phyloP scores from a whole-genome alignment of 345 rosid species.

The Cardiospermum halicacabum region DNA sequence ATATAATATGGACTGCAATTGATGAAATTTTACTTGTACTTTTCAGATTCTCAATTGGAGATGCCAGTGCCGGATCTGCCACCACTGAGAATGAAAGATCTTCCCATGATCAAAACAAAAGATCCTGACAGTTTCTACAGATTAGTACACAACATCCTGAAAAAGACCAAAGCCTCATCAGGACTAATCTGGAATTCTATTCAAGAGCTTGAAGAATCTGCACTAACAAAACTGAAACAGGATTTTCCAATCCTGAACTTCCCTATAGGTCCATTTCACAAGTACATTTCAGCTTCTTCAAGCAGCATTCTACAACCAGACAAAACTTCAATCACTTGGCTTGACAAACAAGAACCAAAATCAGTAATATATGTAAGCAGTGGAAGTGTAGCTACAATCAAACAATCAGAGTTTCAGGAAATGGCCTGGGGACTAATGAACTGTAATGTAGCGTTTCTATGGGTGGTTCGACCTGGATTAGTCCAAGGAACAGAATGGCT shows the following conservation, averaged over 20 bases:
- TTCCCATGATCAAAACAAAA: conserved; percentile 20
- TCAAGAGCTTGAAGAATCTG: conserved; percentile 40
- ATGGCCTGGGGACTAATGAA: conserved; percentile 54
- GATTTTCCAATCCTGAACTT: conserved; percentile 34
- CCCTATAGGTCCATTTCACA: conserved; percentile 48
- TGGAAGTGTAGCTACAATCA: conserved; percentile 46
- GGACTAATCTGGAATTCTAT: conserved; percentile 53
- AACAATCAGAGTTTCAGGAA: conserved; percentile 35
- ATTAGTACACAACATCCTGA: conserved; percentile 14
- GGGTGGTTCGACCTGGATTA: conserved; percentile 55
- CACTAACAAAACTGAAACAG: conserved; percentile 18
- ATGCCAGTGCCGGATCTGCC: conserved; percentile 35
- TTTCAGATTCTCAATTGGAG: conserved; percentile 33
- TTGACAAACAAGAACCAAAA: conserved; percentile 35
- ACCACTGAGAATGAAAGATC: conserved; percentile 41
- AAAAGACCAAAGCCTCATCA: conserved; percentile 30
- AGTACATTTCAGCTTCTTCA: conserved; percentile 21
- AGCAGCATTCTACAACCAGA: conserved; percentile 33
- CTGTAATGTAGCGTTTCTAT: conserved; percentile 46
- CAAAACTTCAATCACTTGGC: conserved; percentile 40
- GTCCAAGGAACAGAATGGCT: conserved; percentile 31
- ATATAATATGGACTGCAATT: not conserved
- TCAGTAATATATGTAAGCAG: conserved; percentile 60
- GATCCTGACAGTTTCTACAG: conserved; percentile 14
- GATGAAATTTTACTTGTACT: conserved; percentile 1